phyloP scores from a whole-genome alignment of 495 filamentous ascomycete species.

The Hypoxylon trugodes region DNA sequence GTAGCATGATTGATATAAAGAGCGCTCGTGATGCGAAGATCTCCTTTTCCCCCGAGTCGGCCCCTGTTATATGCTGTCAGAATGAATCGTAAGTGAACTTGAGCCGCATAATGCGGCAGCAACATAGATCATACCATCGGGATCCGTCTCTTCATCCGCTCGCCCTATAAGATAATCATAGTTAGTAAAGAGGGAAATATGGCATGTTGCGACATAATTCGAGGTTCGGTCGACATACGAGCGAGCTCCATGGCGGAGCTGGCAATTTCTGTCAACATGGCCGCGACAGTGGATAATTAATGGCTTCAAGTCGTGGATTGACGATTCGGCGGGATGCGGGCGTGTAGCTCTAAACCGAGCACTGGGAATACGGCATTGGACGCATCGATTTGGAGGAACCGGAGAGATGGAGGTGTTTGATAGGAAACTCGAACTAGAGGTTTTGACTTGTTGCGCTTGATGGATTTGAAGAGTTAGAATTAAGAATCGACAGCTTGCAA shows the following conservation, averaged over 20 bases:
- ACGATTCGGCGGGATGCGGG: constrained; percentile 20
- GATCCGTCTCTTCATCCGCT: constrained; percentile 59
- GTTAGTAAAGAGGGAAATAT: constrained; percentile 32
- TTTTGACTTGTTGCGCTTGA: constrained; percentile 23
- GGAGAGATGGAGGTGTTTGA: neutral
- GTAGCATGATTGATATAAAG: constrained; percentile 91
- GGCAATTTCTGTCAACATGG: constrained; percentile 48
- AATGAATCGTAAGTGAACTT: constrained; percentile 7
- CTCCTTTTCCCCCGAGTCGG: constrained; percentile 74
- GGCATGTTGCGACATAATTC: neutral
- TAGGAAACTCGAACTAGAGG: neutral
- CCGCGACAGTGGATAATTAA: constrained; percentile 25
- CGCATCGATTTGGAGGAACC: constrained; percentile 31
- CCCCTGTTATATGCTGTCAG: constrained; percentile 47
- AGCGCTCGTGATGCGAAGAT: constrained; percentile 95
- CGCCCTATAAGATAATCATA: constrained; percentile 47
- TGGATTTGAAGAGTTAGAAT: constrained; percentile 29
- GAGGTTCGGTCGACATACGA: constrained; percentile 43
- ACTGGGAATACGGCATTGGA: constrained; percentile 30
- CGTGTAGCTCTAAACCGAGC: constrained; percentile 38
- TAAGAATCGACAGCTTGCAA: constrained; percentile 43
- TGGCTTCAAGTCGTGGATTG: constrained; percentile 26
- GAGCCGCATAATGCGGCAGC: constrained; percentile 15
- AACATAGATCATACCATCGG: constrained; percentile 52
- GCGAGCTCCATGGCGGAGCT: constrained; percentile 52